A percentile compares a stretch with the other conserved stretches of the same genome.
These are phyloP conservation scores for Syzygium aromaticum DNA, from an alignment of 345 rosid genomes.

Conservation along the genomic window DNA sequence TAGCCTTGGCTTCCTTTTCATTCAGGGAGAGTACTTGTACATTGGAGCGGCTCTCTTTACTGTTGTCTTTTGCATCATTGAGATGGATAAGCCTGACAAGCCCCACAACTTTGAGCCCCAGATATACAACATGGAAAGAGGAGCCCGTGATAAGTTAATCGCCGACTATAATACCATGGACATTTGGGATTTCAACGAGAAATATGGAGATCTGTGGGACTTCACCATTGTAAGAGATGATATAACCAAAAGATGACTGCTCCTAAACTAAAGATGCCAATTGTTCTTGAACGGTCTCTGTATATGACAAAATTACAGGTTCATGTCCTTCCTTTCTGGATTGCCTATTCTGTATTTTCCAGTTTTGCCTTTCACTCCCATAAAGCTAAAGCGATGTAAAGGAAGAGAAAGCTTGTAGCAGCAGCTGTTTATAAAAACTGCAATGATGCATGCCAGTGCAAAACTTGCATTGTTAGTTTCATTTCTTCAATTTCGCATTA, in stretches of 20 bases:
- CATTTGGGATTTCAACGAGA: conserved; percentile 91
- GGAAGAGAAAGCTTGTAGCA: background rate
- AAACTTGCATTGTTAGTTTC: background rate
- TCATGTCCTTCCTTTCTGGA: background rate
- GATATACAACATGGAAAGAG: conserved; percentile 78
- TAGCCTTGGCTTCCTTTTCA: background rate
- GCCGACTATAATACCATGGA: conserved; percentile 78
- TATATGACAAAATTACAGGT: background rate
- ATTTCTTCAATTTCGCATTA: background rate
- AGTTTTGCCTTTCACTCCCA: background rate
- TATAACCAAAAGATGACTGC: conserved; percentile 40
- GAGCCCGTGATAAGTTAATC: conserved; percentile 84
- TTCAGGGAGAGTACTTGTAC: conserved; percentile 74
- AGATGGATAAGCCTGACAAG: conserved; percentile 89
- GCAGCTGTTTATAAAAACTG: background rate
- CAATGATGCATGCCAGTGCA: background rate
- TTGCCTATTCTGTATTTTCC: background rate
- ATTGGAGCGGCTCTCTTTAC: conserved; percentile 74
- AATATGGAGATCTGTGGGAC: conserved; percentile 92
- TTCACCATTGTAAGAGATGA: conserved; percentile 63
- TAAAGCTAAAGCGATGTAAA: background rate
- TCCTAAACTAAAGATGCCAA: background rate
- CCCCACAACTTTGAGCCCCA: conserved; percentile 94
- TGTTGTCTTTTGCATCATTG: conserved; percentile 52
- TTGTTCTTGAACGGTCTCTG: background rate